These are phyloP conservation scores for Phalaenopsis hybrid DNA, from an alignment of 116 monocot species.

Conservation along the genomic window DNA sequence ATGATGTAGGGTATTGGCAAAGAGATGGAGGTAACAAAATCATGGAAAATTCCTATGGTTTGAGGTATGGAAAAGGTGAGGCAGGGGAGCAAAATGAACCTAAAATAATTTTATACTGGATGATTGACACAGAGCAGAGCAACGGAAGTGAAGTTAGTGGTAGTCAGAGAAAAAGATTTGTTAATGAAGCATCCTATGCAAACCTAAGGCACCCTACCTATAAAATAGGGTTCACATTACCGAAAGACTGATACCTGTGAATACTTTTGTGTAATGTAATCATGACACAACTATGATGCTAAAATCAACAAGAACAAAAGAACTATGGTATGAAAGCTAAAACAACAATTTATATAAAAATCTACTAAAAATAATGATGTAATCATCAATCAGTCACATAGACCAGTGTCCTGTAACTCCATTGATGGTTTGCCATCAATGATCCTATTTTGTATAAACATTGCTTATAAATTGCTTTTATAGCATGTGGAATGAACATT, in stretches of 20 bases:
- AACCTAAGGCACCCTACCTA: too few species aligned
- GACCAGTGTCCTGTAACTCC: neutral
- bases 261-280: neutral
- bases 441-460: neutral
- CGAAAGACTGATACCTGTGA: too few species aligned
- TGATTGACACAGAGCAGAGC: neutral
- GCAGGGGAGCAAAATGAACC: neutral
- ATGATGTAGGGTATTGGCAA: neutral
- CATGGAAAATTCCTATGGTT: neutral
- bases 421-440: neutral
- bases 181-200: neutral
- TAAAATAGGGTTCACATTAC: too few species aligned
- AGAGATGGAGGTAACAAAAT: neutral
- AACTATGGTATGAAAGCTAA: too few species aligned
- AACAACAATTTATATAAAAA: neutral
- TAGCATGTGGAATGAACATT: neutral
- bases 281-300: too few species aligned
- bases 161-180: neutral
- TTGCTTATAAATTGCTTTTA: neutral
- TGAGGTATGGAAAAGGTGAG: neutral
- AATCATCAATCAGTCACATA: neutral
- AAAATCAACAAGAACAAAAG: too few species aligned
- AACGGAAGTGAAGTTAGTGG: neutral
- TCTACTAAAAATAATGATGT: neutral
- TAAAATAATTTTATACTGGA: neutral